Evolutionary conservation across 169 alveolate species (phyloP), one percentile per base, ranked within the genome.

Genomic region (Plasmodium vinckei): DNA sequence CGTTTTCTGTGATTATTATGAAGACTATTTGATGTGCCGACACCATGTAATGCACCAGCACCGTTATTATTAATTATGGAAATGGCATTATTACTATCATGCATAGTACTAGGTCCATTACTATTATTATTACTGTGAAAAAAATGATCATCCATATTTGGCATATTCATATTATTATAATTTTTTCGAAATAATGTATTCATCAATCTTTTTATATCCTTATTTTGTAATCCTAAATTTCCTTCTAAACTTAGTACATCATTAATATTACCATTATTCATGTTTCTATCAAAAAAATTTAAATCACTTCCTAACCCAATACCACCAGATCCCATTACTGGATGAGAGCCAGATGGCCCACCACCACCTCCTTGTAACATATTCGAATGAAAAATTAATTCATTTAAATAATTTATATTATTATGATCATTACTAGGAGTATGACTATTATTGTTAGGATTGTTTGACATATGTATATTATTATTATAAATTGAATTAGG

Each of bases 121-220:
- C 19, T 44, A 12, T 17, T 75, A 33, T 73, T 73, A 47, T 49
- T 51, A 39, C 19, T 82, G 19, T 63, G 77, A 33, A 63, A 49
- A 17, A 23, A 56, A 15, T 61, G 88, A 13, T 77, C 65, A 56
- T 77, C 88, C 3, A 77, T 63, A 68, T 64, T 63, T 2, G 88
- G 39, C 23, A 73, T 39, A 27, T 67, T 54, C 77, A 75, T 75
- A 33, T 33, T 33, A 27, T 82, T 82, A 54, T 82, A 82, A 57
- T 69, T 82, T 39, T 82, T 82, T n/a, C 90, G 51, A 68, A 82
- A 82, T 17, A 82, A 47, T 2, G 72, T 65, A 68, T 57, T 69
- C 82, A 82, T 68, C 19, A 82, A 61, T 9, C 12, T 33, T 82
- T 82, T 73, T 15, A 61, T 65, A 6, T 82, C 90, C 56, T 82